phyloP scores from a whole-genome alignment of 2,329 filamentous ascomycete genomes.

The Lecanicillium sp. region DNA sequence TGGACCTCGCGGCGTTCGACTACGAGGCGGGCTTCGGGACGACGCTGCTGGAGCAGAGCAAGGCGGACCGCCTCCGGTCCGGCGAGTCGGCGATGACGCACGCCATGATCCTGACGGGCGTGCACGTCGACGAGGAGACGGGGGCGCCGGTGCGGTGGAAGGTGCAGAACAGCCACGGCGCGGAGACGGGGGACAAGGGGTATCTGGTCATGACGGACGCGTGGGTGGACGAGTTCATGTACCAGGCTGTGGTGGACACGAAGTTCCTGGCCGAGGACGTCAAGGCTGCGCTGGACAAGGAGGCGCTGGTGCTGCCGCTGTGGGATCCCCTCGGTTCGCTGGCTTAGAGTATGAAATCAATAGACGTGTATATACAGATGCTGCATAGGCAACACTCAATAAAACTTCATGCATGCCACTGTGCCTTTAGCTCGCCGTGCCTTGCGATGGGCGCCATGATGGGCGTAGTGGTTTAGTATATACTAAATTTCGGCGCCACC shows the following conservation, averaged over 20 bases:
- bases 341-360: conserved; percentile 34
- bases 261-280: conserved; percentile 55
- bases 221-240: conserved; percentile 68
- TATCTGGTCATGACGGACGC: conserved; percentile 77
- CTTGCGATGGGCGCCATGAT: too few species aligned
- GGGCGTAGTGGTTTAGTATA: too few species aligned
- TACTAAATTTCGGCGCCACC: too few species aligned
- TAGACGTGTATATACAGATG: neutral
- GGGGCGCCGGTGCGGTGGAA: conserved; percentile 64
- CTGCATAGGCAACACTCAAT: too few species aligned
- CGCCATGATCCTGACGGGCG: conserved; percentile 75
- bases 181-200: conserved; percentile 58
- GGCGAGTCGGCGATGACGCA: conserved; percentile 76
- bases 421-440: too few species aligned
- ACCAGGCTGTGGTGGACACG: conserved; percentile 72
- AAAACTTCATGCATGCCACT: too few species aligned
- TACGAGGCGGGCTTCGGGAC: conserved; percentile 73
- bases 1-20: conserved; percentile 67
- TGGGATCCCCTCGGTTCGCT: conserved; percentile 70
- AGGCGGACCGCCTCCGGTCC: conserved; percentile 61
- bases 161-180: conserved; percentile 75
- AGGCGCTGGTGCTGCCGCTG: conserved; percentile 59
- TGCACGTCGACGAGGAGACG: conserved; percentile 56
- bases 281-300: conserved; percentile 57
- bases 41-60: conserved; percentile 60